phyloP scores from a whole-genome alignment of 2,329 filamentous ascomycete genomes.

The Claviceps sp. region DNA sequence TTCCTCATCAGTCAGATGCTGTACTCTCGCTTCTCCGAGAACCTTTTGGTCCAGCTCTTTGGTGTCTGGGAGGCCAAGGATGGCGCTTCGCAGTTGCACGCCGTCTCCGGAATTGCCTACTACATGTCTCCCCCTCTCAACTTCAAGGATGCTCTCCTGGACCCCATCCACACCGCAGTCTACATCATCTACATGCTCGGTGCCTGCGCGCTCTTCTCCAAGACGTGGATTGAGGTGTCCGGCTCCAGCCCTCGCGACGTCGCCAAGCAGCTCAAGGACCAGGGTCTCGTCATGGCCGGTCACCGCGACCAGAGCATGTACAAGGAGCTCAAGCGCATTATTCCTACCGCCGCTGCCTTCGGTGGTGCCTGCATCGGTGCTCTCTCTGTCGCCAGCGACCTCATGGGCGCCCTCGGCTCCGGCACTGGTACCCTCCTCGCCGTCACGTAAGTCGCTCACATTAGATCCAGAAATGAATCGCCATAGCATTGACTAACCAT shows the following conservation, averaged over 20 bases:
- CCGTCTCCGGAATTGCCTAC: conserved; percentile 87
- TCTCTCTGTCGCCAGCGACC: conserved; percentile 86
- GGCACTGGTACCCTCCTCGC: conserved; percentile 96
- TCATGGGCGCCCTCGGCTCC: conserved; percentile 88
- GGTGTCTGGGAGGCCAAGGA: conserved; percentile 98
- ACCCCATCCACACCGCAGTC: conserved; percentile 89
- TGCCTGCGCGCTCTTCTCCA: conserved; percentile 96
- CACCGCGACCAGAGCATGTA: conserved; percentile 99
- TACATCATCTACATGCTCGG: conserved; percentile 98
- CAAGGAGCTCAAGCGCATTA: conserved; percentile 98
- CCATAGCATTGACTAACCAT: neutral
- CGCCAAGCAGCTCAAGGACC: conserved; percentile 98
- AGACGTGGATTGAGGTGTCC: conserved; percentile 99
- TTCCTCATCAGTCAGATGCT: conserved; percentile 99
- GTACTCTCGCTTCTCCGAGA: conserved; percentile 97
- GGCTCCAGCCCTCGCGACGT: conserved; percentile 96
- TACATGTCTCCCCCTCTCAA: conserved; percentile 99
- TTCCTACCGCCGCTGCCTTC: conserved; percentile 94
- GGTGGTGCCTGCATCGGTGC: conserved; percentile 98
- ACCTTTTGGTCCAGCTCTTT: conserved; percentile 92
- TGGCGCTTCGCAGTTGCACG: conserved; percentile 88
- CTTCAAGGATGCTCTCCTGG: conserved; percentile 91
- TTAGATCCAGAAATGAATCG: neutral
- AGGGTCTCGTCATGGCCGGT: conserved; percentile 97
- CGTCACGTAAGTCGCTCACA: conserved; percentile 69